Conservation (phyloP, 164 flowering plant genomes). For the Taxillus chinensis region DNA sequence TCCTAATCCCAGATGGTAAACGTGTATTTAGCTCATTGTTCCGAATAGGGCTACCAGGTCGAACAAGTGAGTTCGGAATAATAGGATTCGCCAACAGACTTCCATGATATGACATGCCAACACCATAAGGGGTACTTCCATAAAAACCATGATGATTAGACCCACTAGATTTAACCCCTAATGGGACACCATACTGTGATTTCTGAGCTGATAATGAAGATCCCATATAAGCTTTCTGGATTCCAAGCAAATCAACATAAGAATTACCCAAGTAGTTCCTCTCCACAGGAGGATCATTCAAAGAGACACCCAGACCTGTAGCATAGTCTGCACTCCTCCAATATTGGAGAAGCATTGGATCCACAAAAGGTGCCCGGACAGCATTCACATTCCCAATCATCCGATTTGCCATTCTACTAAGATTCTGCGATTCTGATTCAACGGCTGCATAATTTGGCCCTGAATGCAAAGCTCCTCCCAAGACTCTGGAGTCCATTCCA, state of each 20-base stretch:
- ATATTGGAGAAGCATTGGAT: slow-evolving; percentile 60
- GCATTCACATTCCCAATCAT: slow-evolving; percentile 26
- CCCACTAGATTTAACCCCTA: slow-evolving; percentile 34
- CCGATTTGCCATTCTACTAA: slow-evolving; percentile 34
- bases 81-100: slow-evolving; percentile 57
- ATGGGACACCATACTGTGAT: slow-evolving; percentile 47
- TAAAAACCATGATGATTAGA: slow-evolving; percentile 54
- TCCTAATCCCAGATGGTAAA: slow-evolving; percentile 52
- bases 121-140: slow-evolving; percentile 56
- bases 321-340: slow-evolving; percentile 51
- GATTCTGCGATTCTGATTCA: slow-evolving; percentile 31
- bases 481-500: slow-evolving; percentile 43
- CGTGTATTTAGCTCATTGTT: slow-evolving; percentile 51
- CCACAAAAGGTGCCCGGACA: slow-evolving; percentile 37
- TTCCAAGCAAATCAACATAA: slow-evolving; percentile 39
- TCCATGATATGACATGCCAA: slow-evolving; percentile 69
- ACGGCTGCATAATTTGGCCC: slow-evolving; percentile 23
- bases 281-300: slow-evolving; percentile 50
- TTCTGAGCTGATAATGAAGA: slow-evolving; percentile 52
- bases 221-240: slow-evolving; percentile 68
- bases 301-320: slow-evolving; percentile 43
- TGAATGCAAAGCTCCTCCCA: slow-evolving; percentile 33
- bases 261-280: slow-evolving; percentile 45
- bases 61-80: slow-evolving; percentile 52
- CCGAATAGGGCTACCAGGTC: slow-evolving; percentile 67